Percentiles rank a stretch among this genome's conserved stretches.
These are phyloP conservation scores for Eucommia ulmoides DNA, from an alignment of 257 asterid genomes.

Conservation along the genomic window DNA sequence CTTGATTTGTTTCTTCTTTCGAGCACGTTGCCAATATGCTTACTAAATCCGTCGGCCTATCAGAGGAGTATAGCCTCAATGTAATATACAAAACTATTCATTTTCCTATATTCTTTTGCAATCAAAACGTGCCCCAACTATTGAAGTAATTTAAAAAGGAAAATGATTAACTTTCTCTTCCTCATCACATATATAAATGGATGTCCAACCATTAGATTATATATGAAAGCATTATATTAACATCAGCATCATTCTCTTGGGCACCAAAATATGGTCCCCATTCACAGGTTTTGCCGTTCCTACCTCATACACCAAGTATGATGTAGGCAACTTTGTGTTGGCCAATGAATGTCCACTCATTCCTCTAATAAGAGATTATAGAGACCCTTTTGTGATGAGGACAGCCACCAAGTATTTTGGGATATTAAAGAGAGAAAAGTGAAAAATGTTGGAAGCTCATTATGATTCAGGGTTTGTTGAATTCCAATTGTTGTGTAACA, in stretches of 20 bases:
- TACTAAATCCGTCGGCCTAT: too few species aligned
- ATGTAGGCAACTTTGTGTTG: too few species aligned
- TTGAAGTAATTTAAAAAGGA: too few species aligned
- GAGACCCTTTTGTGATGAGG: neutral
- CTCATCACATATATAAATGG: neutral
- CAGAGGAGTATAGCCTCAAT: too few species aligned
- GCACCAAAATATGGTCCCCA: neutral
- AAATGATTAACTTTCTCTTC: neutral
- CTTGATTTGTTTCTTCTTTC: too few species aligned
- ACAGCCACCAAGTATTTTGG: neutral
- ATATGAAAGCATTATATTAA: neutral
- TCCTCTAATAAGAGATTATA: too few species aligned
- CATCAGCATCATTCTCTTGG: neutral
- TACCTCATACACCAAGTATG: neutral
- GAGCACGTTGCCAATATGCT: too few species aligned
- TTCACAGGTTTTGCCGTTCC: neutral
- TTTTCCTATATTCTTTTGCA: too few species aligned
- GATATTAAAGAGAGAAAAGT: neutral
- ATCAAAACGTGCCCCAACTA: too few species aligned
- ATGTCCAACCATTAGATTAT: neutral
- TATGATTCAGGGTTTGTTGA: neutral
- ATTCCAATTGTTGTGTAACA: too few species aligned
- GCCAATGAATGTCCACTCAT: too few species aligned
- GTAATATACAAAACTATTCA: too few species aligned
- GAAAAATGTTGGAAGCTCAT: neutral